Evolutionary conservation across 495 filamentous ascomycete species (phyloP), one percentile per base, ranked within the genome.

Genomic region (Viridothelium virens): DNA sequence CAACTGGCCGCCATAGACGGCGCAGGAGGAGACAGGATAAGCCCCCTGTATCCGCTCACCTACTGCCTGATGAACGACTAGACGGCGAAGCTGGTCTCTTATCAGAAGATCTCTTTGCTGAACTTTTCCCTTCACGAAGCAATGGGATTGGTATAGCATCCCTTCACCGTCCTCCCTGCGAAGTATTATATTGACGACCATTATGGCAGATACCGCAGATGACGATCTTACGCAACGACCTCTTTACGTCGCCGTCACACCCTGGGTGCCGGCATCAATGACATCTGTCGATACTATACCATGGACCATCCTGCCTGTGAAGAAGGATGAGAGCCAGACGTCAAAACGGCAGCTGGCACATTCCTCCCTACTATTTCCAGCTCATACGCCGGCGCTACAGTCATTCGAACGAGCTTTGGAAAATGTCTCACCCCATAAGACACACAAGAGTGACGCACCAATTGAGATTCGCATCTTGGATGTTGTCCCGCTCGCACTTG

Each of bases 1-100:
- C 18, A 7, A 59, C 3, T 14, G 14, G 11, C 53, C 2, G 31
- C 31, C 18, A 77, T 69, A 77, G 83, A 65, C 77, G 83, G 68
- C 79, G 87, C 48, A 79, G 79, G 64, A 78, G 83, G 70, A 83
- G 76, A 25, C 67, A 67, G 25, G 76, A 87, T 63, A 81, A 79
- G 67, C 77, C 80, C 31, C 81, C 88, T 14, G 79, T 86, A 11
- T 80, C 85, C 46, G 86, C 85, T 11, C 80, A 81, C 38, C 74
- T 97, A n/a, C 73, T 83, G 37, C 81, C 93, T 41, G 91, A 96
- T 71, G 87, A 89, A 72, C 88, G 92, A 76, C 79, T 96, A 70
- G 91, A 87, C 77, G 91, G 89, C n/a, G 91, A 95, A 68, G 84
- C 91, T 38, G 94, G 91, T 59, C 85, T 94, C 56, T 73, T 98